Evolutionary conservation across 805 yeast genomes (phyloP).

Genomic region (Vanderwaltozyma verrucispora): DNA sequence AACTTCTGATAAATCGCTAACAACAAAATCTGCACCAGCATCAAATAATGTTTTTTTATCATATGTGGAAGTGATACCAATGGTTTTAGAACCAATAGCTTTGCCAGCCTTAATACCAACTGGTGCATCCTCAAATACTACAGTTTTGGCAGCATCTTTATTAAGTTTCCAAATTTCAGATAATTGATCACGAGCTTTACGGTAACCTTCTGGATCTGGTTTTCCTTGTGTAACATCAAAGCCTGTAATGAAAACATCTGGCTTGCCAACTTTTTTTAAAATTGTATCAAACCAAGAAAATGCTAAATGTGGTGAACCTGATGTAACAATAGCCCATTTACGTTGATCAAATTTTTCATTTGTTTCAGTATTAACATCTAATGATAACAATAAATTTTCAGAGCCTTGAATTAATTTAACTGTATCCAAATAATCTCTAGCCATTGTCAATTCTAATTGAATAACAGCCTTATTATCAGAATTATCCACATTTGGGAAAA

Average conservation of each 20-base stretch:
- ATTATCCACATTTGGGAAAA: slow-evolving; percentile 57
- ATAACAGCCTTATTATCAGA: slow-evolving; percentile 40
- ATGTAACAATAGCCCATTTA: slow-evolving; percentile 74
- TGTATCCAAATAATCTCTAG: slow-evolving; percentile 49
- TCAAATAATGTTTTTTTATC: slow-evolving; percentile 49
- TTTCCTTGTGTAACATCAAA: slow-evolving; percentile 62
- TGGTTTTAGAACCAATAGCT: slow-evolving; percentile 61
- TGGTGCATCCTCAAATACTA: slow-evolving; percentile 76
- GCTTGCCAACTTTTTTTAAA: slow-evolving; percentile 45
- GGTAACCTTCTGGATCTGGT: slow-evolving; percentile 74
- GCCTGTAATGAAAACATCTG: slow-evolving; percentile 66
- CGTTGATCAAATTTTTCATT: slow-evolving; percentile 19
- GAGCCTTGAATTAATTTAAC: slow-evolving; percentile 66
- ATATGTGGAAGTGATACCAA: slow-evolving; percentile 68
- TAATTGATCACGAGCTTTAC: slow-evolving; percentile 43
- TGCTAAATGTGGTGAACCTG: slow-evolving; percentile 63
- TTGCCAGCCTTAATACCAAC: slow-evolving; percentile 71
- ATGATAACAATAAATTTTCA: slow-evolving; percentile 39
- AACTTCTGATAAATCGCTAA: slow-evolving; percentile 41
- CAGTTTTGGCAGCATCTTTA: slow-evolving; percentile 26
- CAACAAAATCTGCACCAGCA: slow-evolving; percentile 71
- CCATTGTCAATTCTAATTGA: slow-evolving; percentile 51
- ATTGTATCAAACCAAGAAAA: slow-evolving; percentile 49
- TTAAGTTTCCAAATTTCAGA: slow-evolving; percentile 27
- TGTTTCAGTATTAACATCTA: slow-evolving; percentile 29